Base-by-base conservation (phyloP, 345 rosid genomes). In the Eucalyptus pumila region DNA sequence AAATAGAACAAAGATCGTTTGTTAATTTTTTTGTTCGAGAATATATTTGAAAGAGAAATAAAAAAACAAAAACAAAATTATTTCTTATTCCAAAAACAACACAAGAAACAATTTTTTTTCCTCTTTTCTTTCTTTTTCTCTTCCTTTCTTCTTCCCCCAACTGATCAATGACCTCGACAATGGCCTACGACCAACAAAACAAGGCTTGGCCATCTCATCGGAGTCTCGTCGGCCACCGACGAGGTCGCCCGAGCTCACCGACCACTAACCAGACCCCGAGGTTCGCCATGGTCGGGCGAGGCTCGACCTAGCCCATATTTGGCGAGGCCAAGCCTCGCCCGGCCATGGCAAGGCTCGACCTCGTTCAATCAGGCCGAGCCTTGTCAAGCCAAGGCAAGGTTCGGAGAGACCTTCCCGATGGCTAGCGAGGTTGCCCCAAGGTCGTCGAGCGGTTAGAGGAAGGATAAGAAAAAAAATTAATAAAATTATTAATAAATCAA, bases 161-260 rank as follows among this genome's bases (percentile, higher is more conserved):
- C 26, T 3, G 2, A 0, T 21, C 0, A 1, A 11, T 1, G 0
- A 2, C 24, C 56, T 52, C 2, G 2, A 0, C 24, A 17, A 52
- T 52, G 9, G 9, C 56, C 4, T 0, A 5, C 26, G 5, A 19
- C 5, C 26, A 0, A 2, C 5, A 26, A 52, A 21, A 52, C 0
- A 2, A 52, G 26, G 26, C 56, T 3, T 1, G 24, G 2, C 58
- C 1, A 52, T 2, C 58, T 52, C 0, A 11, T 11, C 58, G 1
- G 0, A 19, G 2, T 2, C 58, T 52, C 11, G 0, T 52, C 2
- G 2, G 2, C 4, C 26, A 24, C 26, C 2, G 1, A 2, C 2
- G 5, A 52, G 58, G 26, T 19, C 5, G 1, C 26, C 26, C 58
- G 21, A 52, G 5, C 24, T 52, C 11, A 0, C 58, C 0, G 0